Conservation (phyloP, 2,329 filamentous ascomycete species). For the Talaromyces rugulosus region DNA sequence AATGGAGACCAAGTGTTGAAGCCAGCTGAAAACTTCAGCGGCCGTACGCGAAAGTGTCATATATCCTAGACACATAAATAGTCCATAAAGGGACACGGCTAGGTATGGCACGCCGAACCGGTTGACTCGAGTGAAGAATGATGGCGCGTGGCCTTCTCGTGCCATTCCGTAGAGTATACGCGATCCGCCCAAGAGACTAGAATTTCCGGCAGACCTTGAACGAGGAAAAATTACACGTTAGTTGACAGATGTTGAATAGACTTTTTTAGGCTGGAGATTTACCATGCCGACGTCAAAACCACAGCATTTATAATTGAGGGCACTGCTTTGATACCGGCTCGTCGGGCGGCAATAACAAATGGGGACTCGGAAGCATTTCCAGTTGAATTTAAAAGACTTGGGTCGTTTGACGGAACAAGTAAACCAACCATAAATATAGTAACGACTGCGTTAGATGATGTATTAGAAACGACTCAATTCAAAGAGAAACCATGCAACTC, state of each 20-base stretch:
- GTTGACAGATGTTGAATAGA: slow-evolving; percentile 50
- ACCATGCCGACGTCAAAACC: slow-evolving; percentile 69
- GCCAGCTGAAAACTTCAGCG: slow-evolving; percentile 64
- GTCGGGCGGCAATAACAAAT: slow-evolving; percentile 40
- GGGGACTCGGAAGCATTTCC: slow-evolving; percentile 49
- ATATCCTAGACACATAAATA: slow-evolving; percentile 63
- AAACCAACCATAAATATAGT: slow-evolving; percentile 57
- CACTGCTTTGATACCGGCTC: slow-evolving; percentile 60
- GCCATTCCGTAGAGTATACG: slow-evolving; percentile 65
- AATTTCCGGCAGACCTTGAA: slow-evolving; percentile 63
- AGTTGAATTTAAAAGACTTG: slow-evolving; percentile 36
- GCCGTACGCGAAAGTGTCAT: slow-evolving; percentile 58
- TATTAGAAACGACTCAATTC: neutral
- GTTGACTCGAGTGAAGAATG: slow-evolving; percentile 59
- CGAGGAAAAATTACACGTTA: neutral
- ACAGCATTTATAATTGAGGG: slow-evolving; percentile 74
- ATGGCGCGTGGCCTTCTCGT: slow-evolving; percentile 59
- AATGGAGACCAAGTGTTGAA: slow-evolving; percentile 66
- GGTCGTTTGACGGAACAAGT: slow-evolving; percentile 53
- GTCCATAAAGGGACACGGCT: slow-evolving; percentile 53
- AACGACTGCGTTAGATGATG: slow-evolving; percentile 32
- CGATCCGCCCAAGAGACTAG: slow-evolving; percentile 68
- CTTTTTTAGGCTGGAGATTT: too few relatives aligned
- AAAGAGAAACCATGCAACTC: neutral
- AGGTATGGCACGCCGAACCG: slow-evolving; percentile 58